Evolutionary conservation across 768 basidiomycete genomes (phyloP), one percentile per base, ranked within the genome.

Genomic region (Lepiota venenata): DNA sequence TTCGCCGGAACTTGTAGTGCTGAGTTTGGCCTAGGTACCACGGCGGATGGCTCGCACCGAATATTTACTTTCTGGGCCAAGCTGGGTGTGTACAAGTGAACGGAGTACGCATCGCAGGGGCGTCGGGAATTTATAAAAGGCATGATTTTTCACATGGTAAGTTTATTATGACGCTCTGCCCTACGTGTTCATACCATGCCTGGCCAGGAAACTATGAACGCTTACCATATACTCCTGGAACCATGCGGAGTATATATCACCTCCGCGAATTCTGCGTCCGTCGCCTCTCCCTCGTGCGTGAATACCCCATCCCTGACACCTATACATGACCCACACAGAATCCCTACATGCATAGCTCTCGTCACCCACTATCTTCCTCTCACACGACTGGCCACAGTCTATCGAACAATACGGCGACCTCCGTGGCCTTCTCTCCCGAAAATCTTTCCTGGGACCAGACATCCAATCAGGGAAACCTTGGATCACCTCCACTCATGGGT

Each of bases 11-110:
- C 5, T 2, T 10, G 11, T n/a, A n/a, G n/a, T 15, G 45, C 14
- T 51, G 18, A 49, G 36, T 47, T 43, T 4, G 22, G 9, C 50
- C 29, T 50, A 95, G 93, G 54, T 98, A 93, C 68, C 91, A 98
- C 62, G 95, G 96, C 15, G 96, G 94, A 5, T 98, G 96, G 95
- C 70, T 98, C 10, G 97, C 96, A 0, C 91, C 90, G 0, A 95
- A 97, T 64, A 95, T 99, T 9, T 99, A 97, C 70, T 98, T 91
- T 67, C 81, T 99, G 2, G 97, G 97, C 0, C 83, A 87, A 63
- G 93, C 94, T 2, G 95, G 95, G 0, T 91, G 89, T 48, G 78
- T 99, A 0, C 81, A 87, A 35, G 84, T 97, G 22, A 88, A 96
- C 61, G 95, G 94, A 0, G 58, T 98, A 18, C 80, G 92, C 7